Evolutionary conservation across 164 flowering plant species (phyloP), one percentile per base, ranked within the genome.

Genomic region (Dillenia suffruticosa): DNA sequence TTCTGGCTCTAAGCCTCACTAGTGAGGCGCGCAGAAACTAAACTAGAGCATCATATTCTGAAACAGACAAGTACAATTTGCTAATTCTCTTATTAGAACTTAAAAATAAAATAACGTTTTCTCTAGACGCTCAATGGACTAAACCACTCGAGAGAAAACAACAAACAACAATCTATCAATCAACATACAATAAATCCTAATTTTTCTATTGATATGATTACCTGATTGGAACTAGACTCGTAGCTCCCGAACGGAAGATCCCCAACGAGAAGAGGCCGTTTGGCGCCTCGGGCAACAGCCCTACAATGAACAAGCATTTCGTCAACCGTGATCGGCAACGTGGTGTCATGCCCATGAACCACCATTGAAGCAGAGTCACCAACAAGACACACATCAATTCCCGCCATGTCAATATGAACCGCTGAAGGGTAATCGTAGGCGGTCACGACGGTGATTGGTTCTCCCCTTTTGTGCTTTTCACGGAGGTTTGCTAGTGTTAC

Each of bases 311-410:
- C 90, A n/a, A 94, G 85, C 95, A 94, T 94, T 77, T 94, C 95
- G 1, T 87, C 93, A 6, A 91, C 59, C 6, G 89, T 62, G 62
- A 94, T 86, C 0, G 97, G 98, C 49, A 94, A 77, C 8, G 97
- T 89, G 64, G 98, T 91, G 72, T 94, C 97, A 58, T 94, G 83
- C 44, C 97, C 98, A 63, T 94, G 98, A 22, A 94, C 97, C 16
- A 94, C 98, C 98, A 94, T 90, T 58, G 97, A 59, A 15, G 97
- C 96, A 0, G 98, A 94, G 62, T 94, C 98, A 0, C 98, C 97
- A 24, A 94, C 96, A 14, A 94, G 72, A 64, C 95, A 87, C 9
- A 94, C 55, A 61, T 94, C 97, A 40, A 94, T 85, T 13, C 98
- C 98, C 6, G 97, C 95, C 8, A 69, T 76, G 51, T 91, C 90